Evolutionary conservation across 306 rosid species (phyloP).

Genomic region (Corylus heterophylla): DNA sequence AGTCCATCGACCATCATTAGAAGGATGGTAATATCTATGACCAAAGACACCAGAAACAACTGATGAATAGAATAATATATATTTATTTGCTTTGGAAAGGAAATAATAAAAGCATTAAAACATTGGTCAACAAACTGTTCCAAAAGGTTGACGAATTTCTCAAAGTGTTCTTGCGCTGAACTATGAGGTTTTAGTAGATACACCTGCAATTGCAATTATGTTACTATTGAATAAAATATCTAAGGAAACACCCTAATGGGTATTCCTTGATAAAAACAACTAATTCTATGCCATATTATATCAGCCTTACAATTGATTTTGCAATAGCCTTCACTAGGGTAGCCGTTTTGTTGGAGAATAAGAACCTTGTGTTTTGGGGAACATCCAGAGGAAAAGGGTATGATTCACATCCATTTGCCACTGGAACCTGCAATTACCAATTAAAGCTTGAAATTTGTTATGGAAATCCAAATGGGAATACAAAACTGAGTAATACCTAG

Average conservation of each 20-base stretch:
- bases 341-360: constrained; percentile 79
- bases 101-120: constrained; percentile 25
- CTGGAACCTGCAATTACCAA: constrained; percentile 73
- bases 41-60: constrained; percentile 16
- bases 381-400: constrained; percentile 89
- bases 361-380: constrained; percentile 90
- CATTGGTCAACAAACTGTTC: constrained; percentile 86
- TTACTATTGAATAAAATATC: constrained; percentile 24
- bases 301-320: constrained; percentile 81
- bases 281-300: constrained; percentile 20
- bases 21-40: constrained; percentile 94
- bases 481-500: neutral
- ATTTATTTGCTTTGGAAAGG: constrained; percentile 11
- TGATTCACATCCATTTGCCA: constrained; percentile 93
- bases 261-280: constrained; percentile 13
- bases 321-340: constrained; percentile 91
- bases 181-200: constrained; percentile 80
- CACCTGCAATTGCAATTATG: constrained; percentile 62
- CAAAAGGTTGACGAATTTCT: constrained; percentile 90
- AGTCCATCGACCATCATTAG: constrained; percentile 99
- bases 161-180: constrained; percentile 66
- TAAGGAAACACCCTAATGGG: constrained; percentile 18
- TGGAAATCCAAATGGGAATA: neutral
- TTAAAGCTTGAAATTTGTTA: constrained; percentile 23
- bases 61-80: constrained; percentile 17